Evolutionary conservation across 2,329 filamentous ascomycete species (phyloP).

Genomic region (Xylaria digitata): DNA sequence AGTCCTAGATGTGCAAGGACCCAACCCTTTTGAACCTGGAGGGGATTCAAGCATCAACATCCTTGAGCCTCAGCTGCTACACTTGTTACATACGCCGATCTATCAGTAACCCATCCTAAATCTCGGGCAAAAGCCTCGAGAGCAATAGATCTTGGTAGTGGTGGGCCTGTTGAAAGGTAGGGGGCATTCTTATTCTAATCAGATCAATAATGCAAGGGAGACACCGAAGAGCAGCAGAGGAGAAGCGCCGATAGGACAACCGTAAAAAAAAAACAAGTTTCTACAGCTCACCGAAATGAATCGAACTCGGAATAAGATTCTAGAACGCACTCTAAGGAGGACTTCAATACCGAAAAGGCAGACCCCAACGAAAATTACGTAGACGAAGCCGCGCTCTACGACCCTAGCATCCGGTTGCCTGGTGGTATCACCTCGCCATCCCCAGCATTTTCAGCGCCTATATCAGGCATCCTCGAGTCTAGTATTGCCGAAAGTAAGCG

Average conservation of each 20-base stretch:
- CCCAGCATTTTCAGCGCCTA: background rate
- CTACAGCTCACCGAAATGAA: background rate
- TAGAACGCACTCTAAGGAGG: background rate
- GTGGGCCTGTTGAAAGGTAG: too few species aligned
- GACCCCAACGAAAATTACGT: background rate
- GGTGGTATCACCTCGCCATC: background rate
- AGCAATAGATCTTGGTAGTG: too few species aligned
- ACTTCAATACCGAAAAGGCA: background rate
- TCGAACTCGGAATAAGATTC: background rate
- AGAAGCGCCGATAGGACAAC: background rate
- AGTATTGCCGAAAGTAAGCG: background rate
- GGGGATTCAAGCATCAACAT: too few species aligned
- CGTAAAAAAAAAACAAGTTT: background rate
- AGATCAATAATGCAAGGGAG: background rate
- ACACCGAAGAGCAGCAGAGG: background rate
- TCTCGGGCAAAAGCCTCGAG: too few species aligned
- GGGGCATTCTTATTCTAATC: background rate
- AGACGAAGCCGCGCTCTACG: background rate
- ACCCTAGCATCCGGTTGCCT: conserved; percentile 3
- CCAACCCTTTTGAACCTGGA: too few species aligned
- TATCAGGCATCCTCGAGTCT: background rate
- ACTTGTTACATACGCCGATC: too few species aligned
- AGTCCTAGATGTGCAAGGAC: too few species aligned
- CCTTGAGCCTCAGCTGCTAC: too few species aligned
- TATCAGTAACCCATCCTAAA: too few species aligned